Evolutionary conservation across 768 basidiomycete genomes (phyloP), one percentile per base, ranked within the genome.

Genomic region (Suillus tomentosus): DNA sequence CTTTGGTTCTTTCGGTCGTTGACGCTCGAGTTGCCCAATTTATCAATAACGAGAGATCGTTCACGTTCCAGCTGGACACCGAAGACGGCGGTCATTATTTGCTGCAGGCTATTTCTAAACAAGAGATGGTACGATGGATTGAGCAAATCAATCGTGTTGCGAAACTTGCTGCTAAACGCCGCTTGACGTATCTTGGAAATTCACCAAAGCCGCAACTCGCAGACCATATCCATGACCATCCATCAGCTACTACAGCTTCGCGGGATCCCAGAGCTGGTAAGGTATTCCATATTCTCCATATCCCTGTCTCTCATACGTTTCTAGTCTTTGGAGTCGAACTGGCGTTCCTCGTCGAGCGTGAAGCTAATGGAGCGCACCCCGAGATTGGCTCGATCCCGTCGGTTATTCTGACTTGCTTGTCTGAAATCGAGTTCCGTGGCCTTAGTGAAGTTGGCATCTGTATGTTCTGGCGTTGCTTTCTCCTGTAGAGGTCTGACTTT

Each of bases 31-130:
- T 91, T 24, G 81, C 85, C 10, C 85, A 84, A 66, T 88, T 90
- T 68, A 84, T 88, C 77, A 93, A 92, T 71, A 88, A 89, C 72
- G 89, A 92, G 66, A 83, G 93, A 54, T 91, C 93, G 55, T 95
- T 87, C 73, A 87, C 86, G 57, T 92, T 95, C 80, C 86, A 90
- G 70, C 80, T 95, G 51, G 87, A 91, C 70, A 91, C 92, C 0
- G 94, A 95, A 72, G 93, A 95, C 71, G 94, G 94, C 9, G 92
- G 91, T 0, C 89, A 89, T 70, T 93, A 92, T 70, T 74, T 94
- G 40, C 76, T 95, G 17, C 94, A 95, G 73, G 88, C 91, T 1
- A 74, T 85, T 42, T 87, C 83, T 68, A 86, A 83, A 72, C 80
- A 82, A 45, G 92, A 94, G 67, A 88, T 92, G 87, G 79, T 73